Base-by-base conservation (phyloP, 495 filamentous ascomycete species). In the Penicillium dipodomyicola region DNA sequence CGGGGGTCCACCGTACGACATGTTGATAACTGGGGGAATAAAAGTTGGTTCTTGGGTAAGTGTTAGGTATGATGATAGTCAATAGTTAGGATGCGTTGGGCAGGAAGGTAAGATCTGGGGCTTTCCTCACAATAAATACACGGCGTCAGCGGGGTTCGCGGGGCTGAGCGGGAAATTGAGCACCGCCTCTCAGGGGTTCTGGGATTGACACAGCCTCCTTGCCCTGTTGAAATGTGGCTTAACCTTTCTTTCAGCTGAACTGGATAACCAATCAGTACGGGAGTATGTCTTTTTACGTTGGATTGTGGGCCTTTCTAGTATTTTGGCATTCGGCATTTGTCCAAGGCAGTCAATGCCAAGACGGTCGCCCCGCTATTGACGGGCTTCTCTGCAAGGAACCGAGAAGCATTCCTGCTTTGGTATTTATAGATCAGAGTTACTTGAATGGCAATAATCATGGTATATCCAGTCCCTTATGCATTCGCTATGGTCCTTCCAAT, bases 1-100 rank as follows among this genome's bases (percentile, higher is more conserved):
- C 5, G 61, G 61, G 33, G 58, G 46, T 22, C 48, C 48, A 29
- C 39, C 41, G 60, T 65, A 63, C 19, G 63, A 65, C 63, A 65
- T 65, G 23, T 25, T 63, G 44, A 30, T 65, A 19, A 20, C 57
- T n/a, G 39, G 33, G n/a, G 27, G 20, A 10, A 27, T n/a, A 41
- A n/a, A 17, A 29, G 17, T 11, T 23, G 14, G 23, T n/a, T 6
- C n/a, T 30, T 37, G 8, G 19, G 11, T 15, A 23, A 11, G n/a
- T 12, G 4, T 17, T 25, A 19, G 22, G 17, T 25, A 19, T 15
- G 17, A 37, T 25, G 45, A 15, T 20, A 42, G 22, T 14, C 12
- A 12, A 27, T 20, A 41, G n/a, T 22, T 3, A 35, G 32, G 20
- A 17, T 23, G 35, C 19, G 15, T 12, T 30, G 11, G 15, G 19